Base-by-base conservation (phyloP, 2,329 filamentous ascomycete species). In the Alternaria consortialis region DNA sequence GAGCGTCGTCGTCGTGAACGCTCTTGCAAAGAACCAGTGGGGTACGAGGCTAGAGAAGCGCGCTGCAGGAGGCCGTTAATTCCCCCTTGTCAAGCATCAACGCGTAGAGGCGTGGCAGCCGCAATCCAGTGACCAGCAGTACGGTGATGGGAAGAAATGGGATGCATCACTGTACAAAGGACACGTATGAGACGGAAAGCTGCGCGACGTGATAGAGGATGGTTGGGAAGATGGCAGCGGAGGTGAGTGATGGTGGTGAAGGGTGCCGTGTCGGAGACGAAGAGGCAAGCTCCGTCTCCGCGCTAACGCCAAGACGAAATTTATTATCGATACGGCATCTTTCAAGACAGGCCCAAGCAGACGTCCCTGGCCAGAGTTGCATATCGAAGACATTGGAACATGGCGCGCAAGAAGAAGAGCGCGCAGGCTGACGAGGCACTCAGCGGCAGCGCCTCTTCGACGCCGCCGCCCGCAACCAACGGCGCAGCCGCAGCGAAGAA, bases 371-470 rank as follows among this genome's bases (percentile, higher is more conserved):
- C 31, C 36, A 52, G 36, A 20, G 52, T 50, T 46, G 55, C 48
- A 34, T 44, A 52, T 29, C 46, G 31, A 47, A 34, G 40, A 56
- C 17, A 43, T 42, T 57, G 47, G 42, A 44, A 50, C 40, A 78
- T 78, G 75, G 72, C 72, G 63, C 72, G 69, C 63, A 78, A 76
- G 62, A 77, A 78, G 72, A 78, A 74, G 65, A 71, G 69, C 64
- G 65, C 58, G 62, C 68, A 68, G 64, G 47, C 61, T 2, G 70
- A 72, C 55, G 57, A 60, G 23, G 48, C 63, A 47, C 34, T 53
- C 54, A 65, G 57, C 56, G 64, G 62, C 67, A 66, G 53, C 62
- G 42, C 62, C 40, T 56, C 64, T 13, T 40, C 56, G 53, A 39
- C 53, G 53, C 50, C 46, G 52, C 50, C 57, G 40, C 57, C 51